phyloP scores from a whole-genome alignment of 169 alveolate genomes.

The Plasmodium gonderi region DNA sequence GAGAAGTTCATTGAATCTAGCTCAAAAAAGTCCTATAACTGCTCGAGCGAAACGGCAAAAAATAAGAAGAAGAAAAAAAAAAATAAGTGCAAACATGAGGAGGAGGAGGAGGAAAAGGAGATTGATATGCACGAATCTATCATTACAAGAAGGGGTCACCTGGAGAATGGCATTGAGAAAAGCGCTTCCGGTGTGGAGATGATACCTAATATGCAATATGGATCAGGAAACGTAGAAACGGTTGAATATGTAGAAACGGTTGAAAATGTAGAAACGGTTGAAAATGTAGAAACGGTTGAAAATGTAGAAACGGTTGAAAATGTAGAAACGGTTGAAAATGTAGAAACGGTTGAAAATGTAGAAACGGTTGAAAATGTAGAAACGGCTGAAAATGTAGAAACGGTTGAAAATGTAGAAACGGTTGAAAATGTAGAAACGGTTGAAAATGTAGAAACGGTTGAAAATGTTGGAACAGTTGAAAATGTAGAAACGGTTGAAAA shows the following conservation, averaged over 20 bases:
- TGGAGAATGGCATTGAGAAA: too few species aligned
- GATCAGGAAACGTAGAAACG: not conserved
- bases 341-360: not conserved
- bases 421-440: not conserved
- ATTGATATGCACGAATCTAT: not conserved
- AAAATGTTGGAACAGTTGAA: not conserved
- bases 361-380: not conserved
- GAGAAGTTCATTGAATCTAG: not conserved
- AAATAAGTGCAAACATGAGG: not conserved
- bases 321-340: not conserved
- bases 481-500: not conserved
- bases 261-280: not conserved
- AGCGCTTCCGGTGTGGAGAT: too few species aligned
- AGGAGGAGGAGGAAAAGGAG: not conserved
- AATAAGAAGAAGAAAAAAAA: not conserved
- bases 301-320: too few species aligned
- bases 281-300: not conserved
- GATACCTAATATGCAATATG: not conserved
- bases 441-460: not conserved
- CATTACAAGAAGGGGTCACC: not conserved
- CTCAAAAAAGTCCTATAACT: not conserved
- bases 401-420: not conserved
- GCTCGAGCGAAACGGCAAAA: conserved; percentile 1
- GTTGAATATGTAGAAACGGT: not conserved
- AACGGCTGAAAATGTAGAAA: not conserved